Conservation (phyloP, 1,284 basidiomycete genomes). For the Macrocystidia cucumis region DNA sequence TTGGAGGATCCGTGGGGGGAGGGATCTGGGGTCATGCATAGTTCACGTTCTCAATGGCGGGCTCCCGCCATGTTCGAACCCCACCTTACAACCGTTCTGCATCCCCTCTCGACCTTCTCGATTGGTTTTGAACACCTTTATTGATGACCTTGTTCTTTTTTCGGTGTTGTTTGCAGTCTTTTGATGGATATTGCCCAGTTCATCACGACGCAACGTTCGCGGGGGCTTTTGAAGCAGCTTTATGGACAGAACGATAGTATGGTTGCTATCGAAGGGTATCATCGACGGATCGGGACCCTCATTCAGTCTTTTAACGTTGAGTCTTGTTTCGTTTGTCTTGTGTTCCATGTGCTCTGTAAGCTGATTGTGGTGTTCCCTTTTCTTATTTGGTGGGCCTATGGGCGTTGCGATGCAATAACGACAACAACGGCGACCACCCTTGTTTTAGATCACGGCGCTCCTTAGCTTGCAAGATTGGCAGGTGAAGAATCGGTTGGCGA, state of each 20-base stretch:
- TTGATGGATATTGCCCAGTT: conserved; percentile 4
- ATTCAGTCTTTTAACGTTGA: conserved; percentile 11
- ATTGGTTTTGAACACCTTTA: neutral
- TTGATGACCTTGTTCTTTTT: neutral
- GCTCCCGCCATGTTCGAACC: too few relatives aligned
- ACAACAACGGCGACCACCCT: neutral
- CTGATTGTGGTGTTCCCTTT: too few relatives aligned
- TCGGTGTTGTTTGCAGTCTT: conserved; percentile 2
- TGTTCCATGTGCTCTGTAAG: too few relatives aligned
- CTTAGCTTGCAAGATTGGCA: conserved; percentile 11
- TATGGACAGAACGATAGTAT: conserved; percentile 6
- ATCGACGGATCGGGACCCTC: conserved; percentile 7
- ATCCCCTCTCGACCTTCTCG: neutral
- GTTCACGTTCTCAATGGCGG: too few relatives aligned
- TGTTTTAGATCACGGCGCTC: conserved; percentile 10
- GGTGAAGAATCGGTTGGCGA: conserved; percentile 8
- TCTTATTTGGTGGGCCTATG: too few relatives aligned
- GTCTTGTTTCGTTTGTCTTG: neutral
- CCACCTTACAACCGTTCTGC: too few relatives aligned
- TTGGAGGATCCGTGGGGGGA: too few relatives aligned
- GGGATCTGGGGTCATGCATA: too few relatives aligned
- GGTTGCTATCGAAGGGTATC: conserved; percentile 7
- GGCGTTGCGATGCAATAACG: too few relatives aligned
- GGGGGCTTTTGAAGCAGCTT: conserved; percentile 6
- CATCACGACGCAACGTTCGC: conserved; percentile 2